Evolutionary conservation across 129 eudicot species (phyloP).

Genomic region (Mikania micrantha): DNA sequence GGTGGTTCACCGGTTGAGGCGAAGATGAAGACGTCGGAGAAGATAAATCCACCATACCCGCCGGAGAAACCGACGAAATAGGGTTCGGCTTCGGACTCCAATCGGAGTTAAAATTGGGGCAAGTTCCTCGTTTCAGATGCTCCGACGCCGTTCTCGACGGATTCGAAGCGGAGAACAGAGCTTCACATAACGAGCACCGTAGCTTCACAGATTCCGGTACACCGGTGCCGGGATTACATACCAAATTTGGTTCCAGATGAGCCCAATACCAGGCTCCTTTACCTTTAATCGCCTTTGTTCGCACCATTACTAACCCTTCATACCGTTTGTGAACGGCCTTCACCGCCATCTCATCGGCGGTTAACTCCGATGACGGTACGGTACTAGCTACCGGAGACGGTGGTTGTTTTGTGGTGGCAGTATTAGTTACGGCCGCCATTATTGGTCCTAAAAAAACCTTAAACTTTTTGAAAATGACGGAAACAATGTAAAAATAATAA

Average conservation of each 20-base stretch:
- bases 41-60: constrained; percentile 21
- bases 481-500: neutral
- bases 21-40: constrained; percentile 38
- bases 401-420: constrained; percentile 24
- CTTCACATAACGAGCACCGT: constrained; percentile 64
- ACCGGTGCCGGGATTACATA: constrained; percentile 57
- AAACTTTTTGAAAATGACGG: too few species aligned
- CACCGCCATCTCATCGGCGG: constrained; percentile 56
- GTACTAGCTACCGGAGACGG: neutral
- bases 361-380: neutral
- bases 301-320: constrained; percentile 76
- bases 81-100: constrained; percentile 51
- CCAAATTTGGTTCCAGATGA: constrained; percentile 76
- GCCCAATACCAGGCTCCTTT: constrained; percentile 99
- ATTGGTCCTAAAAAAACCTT: neutral
- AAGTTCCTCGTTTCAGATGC: constrained; percentile 87
- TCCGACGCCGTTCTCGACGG: too few species aligned
- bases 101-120: constrained; percentile 61
- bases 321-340: constrained; percentile 75
- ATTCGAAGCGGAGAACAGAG: constrained; percentile 87
- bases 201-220: constrained; percentile 83
- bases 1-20: constrained; percentile 35
- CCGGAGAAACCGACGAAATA: constrained; percentile 48
- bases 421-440: constrained; percentile 45
- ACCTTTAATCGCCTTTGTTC: constrained; percentile 81